Conservation (phyloP, 768 basidiomycete species). For the Asterophora lycoperdoides region DNA sequence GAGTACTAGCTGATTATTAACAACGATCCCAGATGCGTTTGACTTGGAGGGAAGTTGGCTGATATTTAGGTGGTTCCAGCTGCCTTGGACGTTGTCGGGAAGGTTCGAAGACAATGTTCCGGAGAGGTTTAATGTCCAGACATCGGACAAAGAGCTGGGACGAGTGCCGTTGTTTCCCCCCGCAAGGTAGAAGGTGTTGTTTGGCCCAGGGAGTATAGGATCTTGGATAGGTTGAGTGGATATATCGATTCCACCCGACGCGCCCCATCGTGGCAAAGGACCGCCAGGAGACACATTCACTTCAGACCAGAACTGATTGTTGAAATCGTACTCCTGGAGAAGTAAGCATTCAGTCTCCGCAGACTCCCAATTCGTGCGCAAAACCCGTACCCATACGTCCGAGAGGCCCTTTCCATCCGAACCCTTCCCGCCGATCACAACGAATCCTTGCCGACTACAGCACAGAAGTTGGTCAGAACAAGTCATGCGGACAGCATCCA, state of each 20-base stretch:
- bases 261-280: slow-evolving; percentile 65
- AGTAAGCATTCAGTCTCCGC: no score
- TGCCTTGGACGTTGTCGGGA: slow-evolving; percentile 44
- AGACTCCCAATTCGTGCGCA: background rate
- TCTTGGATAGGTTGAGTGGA: slow-evolving; percentile 41
- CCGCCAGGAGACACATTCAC: slow-evolving; percentile 47
- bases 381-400: slow-evolving; percentile 67
- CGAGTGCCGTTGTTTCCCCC: slow-evolving; percentile 59
- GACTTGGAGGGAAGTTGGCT: slow-evolving; percentile 35
- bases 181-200: slow-evolving; percentile 69
- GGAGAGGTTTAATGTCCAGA: slow-evolving; percentile 67
- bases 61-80: slow-evolving; percentile 53
- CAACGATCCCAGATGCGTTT: slow-evolving; percentile 55
- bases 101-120: slow-evolving; percentile 72
- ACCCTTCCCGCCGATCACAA: slow-evolving; percentile 70
- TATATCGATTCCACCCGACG: slow-evolving; percentile 70
- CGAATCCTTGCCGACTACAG: slow-evolving; percentile 64
- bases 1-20: slow-evolving; percentile 48
- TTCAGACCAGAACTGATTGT: slow-evolving; percentile 70
- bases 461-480: slow-evolving; percentile 14
- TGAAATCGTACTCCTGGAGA: slow-evolving; percentile 72
- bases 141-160: slow-evolving; percentile 50
- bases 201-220: slow-evolving; percentile 46
- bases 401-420: slow-evolving; percentile 47
- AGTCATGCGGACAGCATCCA: background rate